These are phyloP conservation scores for Ophiostoma australiae DNA, from an alignment of 2,329 filamentous ascomycete genomes.

Conservation along the genomic window DNA sequence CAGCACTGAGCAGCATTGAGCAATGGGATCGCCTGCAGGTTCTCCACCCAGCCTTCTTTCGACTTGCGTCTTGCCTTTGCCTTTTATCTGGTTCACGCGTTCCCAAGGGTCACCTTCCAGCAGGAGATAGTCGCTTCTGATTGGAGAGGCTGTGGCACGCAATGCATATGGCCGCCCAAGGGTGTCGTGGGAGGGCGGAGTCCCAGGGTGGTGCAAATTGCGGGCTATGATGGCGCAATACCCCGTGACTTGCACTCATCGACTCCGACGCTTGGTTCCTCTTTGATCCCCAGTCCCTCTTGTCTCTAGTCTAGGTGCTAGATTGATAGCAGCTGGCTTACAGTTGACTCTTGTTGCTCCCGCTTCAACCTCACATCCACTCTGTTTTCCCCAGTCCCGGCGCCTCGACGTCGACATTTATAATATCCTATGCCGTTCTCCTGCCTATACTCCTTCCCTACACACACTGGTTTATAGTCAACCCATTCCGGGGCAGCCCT, in stretches of 20 bases:
- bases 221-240: slow-evolving; percentile 54
- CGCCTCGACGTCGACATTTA: slow-evolving; percentile 6
- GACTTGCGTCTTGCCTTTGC: not conserved
- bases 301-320: slow-evolving; percentile 11
- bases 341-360: not conserved
- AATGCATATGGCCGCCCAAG: slow-evolving; percentile 22
- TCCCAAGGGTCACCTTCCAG: not conserved
- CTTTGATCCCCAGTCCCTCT: slow-evolving; percentile 7
- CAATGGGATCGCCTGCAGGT: slow-evolving; percentile 18
- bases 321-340: not conserved
- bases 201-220: slow-evolving; percentile 41
- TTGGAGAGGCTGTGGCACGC: slow-evolving; percentile 32
- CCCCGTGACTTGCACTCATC: slow-evolving; percentile 46
- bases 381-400: slow-evolving; percentile 8
- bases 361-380: not conserved
- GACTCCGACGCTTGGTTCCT: not conserved
- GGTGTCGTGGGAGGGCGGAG: slow-evolving; percentile 29
- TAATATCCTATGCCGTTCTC: not conserved
- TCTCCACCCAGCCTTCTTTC: slow-evolving; percentile 18
- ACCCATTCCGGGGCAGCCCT: slow-evolving; percentile 10
- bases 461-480: slow-evolving; percentile 17
- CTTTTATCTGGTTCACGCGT: slow-evolving; percentile 15
- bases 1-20: not conserved
- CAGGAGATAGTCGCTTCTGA: slow-evolving; percentile 28
- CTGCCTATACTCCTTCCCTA: not conserved